A percentile compares a stretch with the other conserved stretches of the same genome.
Conservation (phyloP, 345 rosid genomes). For the Ceriops zippeliana region DNA sequence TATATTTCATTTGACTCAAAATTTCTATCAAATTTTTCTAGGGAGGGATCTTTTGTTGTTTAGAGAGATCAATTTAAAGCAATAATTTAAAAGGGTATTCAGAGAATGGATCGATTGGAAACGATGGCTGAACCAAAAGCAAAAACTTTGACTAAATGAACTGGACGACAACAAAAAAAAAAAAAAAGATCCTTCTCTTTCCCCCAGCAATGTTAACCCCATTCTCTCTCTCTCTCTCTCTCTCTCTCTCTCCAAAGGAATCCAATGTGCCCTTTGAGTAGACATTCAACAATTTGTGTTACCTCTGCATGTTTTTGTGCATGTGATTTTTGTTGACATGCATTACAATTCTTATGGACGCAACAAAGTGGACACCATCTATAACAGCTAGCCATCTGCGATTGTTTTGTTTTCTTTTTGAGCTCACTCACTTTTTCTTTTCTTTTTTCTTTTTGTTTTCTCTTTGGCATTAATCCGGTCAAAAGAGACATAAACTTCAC, state of each 20-base stretch:
- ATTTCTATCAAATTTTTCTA: neutral
- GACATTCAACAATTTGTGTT: conserved; percentile 10
- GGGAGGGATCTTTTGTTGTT: neutral
- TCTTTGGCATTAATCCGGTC: no score
- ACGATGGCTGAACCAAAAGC: neutral
- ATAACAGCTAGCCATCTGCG: neutral
- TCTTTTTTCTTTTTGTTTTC: no score
- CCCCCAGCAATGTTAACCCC: neutral
- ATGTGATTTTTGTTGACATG: conserved; percentile 12
- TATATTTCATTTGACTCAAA: no score
- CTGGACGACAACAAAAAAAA: conserved; percentile 5
- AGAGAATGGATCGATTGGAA: no score
- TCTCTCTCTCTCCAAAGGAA: conserved; percentile 13
- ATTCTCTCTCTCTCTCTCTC: neutral
- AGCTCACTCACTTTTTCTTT: no score
- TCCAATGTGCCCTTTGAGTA: conserved; percentile 22
- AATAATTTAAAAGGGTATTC: no score
- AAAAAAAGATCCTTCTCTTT: conserved; percentile 3
- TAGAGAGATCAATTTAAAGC: neutral
- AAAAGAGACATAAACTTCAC: no score
- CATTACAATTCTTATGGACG: neutral
- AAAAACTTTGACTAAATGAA: neutral
- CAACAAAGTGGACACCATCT: neutral
- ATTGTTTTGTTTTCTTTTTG: no score
- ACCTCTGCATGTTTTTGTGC: conserved; percentile 9